Evolutionary conservation across 2,329 filamentous ascomycete genomes (phyloP).

Genomic region (Berkeleyomyces rouxiae): DNA sequence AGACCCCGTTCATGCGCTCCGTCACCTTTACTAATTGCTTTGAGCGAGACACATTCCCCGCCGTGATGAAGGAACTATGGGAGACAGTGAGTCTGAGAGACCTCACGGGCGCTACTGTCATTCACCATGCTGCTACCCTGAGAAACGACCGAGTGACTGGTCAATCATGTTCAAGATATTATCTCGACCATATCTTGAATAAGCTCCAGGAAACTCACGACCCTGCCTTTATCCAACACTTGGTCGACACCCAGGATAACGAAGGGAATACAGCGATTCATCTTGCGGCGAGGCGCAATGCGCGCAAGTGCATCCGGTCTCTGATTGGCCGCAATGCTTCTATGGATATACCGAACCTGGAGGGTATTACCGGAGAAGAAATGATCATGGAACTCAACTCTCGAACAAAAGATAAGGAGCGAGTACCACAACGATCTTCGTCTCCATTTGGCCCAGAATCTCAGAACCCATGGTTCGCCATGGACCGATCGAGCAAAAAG

Average conservation of each 20-base stretch:
- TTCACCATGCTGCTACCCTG: conserved; percentile 85
- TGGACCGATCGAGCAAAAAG: conserved; percentile 20
- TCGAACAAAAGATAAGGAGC: conserved; percentile 43
- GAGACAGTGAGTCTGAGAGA: conserved; percentile 69
- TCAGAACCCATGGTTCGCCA: conserved; percentile 27
- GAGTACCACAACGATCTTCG: conserved; percentile 55
- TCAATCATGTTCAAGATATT: conserved; percentile 79
- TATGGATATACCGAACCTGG: conserved; percentile 65
- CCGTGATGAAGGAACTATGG: conserved; percentile 67
- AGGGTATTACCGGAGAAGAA: conserved; percentile 70
- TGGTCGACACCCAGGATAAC: conserved; percentile 69
- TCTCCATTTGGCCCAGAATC: conserved; percentile 50
- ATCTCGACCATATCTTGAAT: conserved; percentile 80
- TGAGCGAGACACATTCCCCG: conserved; percentile 80
- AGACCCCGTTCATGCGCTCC: conserved; percentile 86
- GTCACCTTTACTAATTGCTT: conserved; percentile 95
- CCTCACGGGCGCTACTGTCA: conserved; percentile 67
- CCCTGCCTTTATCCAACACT: conserved; percentile 55
- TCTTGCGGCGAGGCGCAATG: conserved; percentile 61
- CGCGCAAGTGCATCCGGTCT: conserved; percentile 75
- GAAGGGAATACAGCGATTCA: conserved; percentile 78
- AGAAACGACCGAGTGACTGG: conserved; percentile 68
- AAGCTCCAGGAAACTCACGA: conserved; percentile 66
- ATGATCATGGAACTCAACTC: conserved; percentile 64
- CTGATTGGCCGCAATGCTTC: conserved; percentile 64